Evolutionary conservation across 805 yeast species (phyloP).

Genomic region (Teunomyces panamensis): DNA sequence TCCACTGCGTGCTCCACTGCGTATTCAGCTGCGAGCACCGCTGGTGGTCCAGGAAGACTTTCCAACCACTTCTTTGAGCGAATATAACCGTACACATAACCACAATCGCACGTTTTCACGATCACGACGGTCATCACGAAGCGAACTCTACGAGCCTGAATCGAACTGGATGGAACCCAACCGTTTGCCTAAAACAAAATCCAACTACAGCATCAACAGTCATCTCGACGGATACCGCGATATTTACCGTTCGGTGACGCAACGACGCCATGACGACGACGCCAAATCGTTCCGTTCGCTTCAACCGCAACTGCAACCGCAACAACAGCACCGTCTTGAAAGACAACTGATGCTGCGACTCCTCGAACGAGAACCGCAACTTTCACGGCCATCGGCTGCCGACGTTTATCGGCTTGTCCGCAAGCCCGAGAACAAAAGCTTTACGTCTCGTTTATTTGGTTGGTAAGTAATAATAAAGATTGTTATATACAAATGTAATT

Average conservation of each 20-base stretch:
- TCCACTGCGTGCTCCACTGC: background rate
- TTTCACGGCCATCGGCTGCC: background rate
- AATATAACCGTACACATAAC: slow-evolving; percentile 27
- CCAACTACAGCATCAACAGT: slow-evolving; percentile 22
- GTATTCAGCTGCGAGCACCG: background rate
- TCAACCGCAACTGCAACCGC: no score
- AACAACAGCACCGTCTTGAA: no score
- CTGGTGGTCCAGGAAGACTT: slow-evolving; percentile 19
- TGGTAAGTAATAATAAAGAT: slow-evolving; percentile 23
- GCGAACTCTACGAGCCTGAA: slow-evolving; percentile 42
- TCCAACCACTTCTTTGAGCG: slow-evolving; percentile 36
- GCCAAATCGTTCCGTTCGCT: no score
- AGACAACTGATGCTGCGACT: no score
- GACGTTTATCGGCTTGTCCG: slow-evolving; percentile 18
- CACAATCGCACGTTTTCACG: slow-evolving; percentile 12
- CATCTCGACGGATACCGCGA: slow-evolving; percentile 27
- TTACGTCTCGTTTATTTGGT: slow-evolving; percentile 35
- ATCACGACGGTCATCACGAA: slow-evolving; percentile 37
- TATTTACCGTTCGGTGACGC: slow-evolving; percentile 37
- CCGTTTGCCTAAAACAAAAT: slow-evolving; percentile 18
- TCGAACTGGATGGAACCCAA: slow-evolving; percentile 55
- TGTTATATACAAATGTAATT: background rate
- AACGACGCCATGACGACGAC: slow-evolving; percentile 7
- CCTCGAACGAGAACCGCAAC: background rate
- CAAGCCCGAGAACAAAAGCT: slow-evolving; percentile 8